A percentile compares a stretch with the other conserved stretches of the same genome.
Evolutionary conservation across 2,329 filamentous ascomycete species (phyloP).

Genomic region (Beauveria varroae): DNA sequence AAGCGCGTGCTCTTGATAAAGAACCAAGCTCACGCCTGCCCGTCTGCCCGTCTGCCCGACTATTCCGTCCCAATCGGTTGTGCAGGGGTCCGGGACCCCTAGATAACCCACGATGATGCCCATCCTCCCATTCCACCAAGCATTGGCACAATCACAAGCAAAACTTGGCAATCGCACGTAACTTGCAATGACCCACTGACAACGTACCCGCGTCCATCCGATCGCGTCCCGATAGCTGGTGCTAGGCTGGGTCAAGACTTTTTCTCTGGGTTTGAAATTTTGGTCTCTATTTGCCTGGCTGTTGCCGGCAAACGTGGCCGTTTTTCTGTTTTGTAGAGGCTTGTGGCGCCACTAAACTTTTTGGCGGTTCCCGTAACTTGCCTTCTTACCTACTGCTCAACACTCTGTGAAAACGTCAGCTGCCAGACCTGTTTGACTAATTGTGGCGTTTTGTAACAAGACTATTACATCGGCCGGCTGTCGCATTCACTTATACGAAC

Average conservation of each 20-base stretch:
- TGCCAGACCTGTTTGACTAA: too few relatives aligned
- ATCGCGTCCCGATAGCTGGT: neutral
- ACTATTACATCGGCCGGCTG: too few relatives aligned
- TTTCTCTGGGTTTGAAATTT: neutral
- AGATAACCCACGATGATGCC: neutral
- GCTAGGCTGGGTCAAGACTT: neutral
- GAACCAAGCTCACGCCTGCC: neutral
- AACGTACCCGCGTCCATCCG: neutral
- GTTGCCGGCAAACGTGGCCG: neutral
- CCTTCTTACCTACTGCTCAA: neutral
- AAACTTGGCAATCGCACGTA: neutral
- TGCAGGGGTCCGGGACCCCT: neutral
- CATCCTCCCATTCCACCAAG: neutral
- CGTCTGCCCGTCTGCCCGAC: too few relatives aligned
- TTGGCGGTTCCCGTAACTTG: neutral
- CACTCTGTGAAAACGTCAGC: too few relatives aligned
- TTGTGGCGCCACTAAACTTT: neutral
- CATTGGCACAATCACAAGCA: conserved; percentile 1
- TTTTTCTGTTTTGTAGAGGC: neutral
- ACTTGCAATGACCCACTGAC: neutral
- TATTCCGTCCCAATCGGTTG: neutral
- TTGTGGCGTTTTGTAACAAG: neutral
- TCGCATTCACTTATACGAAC: too few relatives aligned
- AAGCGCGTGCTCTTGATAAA: neutral
- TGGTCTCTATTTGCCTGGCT: neutral